Base-by-base conservation (phyloP, 805 yeast genomes). In the Tetrapisispora taiwanensis region DNA sequence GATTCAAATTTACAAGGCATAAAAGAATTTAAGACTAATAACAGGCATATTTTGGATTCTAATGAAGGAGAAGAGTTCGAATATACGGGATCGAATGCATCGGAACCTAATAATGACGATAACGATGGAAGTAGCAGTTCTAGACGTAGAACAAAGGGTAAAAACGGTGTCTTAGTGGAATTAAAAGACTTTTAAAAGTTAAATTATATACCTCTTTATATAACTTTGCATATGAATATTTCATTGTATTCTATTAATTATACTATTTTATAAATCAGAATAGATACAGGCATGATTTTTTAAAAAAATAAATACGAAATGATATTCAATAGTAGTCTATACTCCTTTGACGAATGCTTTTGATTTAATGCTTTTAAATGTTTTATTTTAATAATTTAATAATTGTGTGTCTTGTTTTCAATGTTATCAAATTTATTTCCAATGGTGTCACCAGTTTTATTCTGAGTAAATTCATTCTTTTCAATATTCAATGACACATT, bases 361-460 rank as follows among this genome's bases (percentile, higher is more conserved):
- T 13, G 7, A 20, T 4, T 3, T 30, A 13, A 14, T 18, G 8
- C 15, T 26, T 26, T 13, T 28, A 9, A 7, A 3, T 28, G 24
- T 22, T 8, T 17, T 35, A 12, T 12, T 28, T 28, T 28, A 7
- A 6, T 4, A 14, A 28, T 28, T 28, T 14, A 28, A 28, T 7
- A 28, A 30, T 42, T 37, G 4, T 33, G 27, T 3, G 26, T 31
- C 10, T 8, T 36, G 39, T 57, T 58, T 19, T 39, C 42, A 22
- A 60, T 52, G 2, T 52, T 57, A 36, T 54, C 48, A 36, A 52
- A 59, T 42, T 53, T 58, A 34, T 57, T 53, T 10, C 65, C 65
- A 0, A 58, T 50, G 1, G 46, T 39, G 34, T 57, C 56, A 8
- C 58, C 58, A n/a, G 53, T 52, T 3, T 42, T 40, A 8, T 56